Evolutionary conservation across 441 rosid genomes (phyloP).

Genomic region (Breynia disticha): DNA sequence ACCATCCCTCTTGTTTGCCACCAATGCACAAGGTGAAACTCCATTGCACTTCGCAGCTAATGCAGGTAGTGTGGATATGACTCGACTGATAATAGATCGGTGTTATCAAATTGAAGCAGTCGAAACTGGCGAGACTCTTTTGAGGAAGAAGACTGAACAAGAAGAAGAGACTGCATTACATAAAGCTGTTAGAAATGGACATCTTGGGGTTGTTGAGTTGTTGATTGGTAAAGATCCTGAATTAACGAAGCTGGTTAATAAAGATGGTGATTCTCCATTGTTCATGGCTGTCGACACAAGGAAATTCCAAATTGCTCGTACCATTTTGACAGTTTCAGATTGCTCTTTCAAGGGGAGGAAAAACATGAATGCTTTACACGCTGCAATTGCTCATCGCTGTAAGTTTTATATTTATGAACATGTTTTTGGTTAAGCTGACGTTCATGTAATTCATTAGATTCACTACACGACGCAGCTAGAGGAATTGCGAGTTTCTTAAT

Average conservation of each 20-base stretch:
- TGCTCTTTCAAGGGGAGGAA: conserved; percentile 19
- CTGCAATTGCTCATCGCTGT: conserved; percentile 15
- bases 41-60: conserved; percentile 32
- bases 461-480: too few relatives aligned
- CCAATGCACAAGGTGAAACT: conserved; percentile 29
- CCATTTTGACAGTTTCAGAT: conserved; percentile 8
- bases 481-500: too few relatives aligned
- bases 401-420: too few relatives aligned
- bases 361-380: conserved; percentile 29
- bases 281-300: conserved; percentile 25
- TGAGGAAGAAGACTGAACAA: conserved; percentile 22
- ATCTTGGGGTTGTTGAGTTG: conserved; percentile 15
- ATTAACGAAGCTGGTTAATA: conserved; percentile 13
- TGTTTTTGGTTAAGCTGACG: too few relatives aligned
- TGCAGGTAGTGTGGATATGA: conserved; percentile 19
- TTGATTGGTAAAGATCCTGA: conserved; percentile 20
- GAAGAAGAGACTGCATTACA: conserved; percentile 25
- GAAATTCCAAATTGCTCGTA: conserved; percentile 12
- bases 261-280: conserved; percentile 18
- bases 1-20: conserved; percentile 17
- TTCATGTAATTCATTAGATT: too few relatives aligned
- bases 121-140: conserved; percentile 5
- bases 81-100: conserved; percentile 11
- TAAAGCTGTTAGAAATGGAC: conserved; percentile 27
- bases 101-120: conserved; percentile 5